Evolutionary conservation across 495 filamentous ascomycete species (phyloP), one percentile per base, ranked within the genome.

Genomic region (Aspergillus ostianus): DNA sequence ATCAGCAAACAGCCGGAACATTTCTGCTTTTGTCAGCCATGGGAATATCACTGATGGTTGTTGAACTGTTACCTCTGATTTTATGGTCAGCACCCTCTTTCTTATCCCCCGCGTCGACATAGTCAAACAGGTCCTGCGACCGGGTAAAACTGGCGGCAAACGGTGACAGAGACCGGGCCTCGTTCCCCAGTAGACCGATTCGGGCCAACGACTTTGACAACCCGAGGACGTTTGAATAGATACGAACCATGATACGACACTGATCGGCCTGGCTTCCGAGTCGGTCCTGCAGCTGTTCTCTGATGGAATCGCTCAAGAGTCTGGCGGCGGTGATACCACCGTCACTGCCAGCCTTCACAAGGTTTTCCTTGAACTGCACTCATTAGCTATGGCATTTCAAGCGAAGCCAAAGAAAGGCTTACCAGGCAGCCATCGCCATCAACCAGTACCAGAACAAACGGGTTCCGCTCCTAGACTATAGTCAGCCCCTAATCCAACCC

Each of bases 81-180:
- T 87, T 87, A 60, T 77, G 79, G 51, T 84, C 80, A 13, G 84
- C 80, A n/a, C 82, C 81, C 57, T 87, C 83, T 59, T 85, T 84
- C 32, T 80, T 77, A 60, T 84, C 77, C 12, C 84, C 85, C 18
- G 82, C 84, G 64, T 87, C 85, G 15, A 87, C 73, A 63, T 85
- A 84, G 44, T 86, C 84, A 63, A 83, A 85, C 4, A 86, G 66
- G 26, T 82, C 80, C 45, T 84, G 80, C 0, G 84, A 78, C 3
- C 83, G 77, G 20, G 78, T 87, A 63, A 90, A 88, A 32, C 79
- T 78, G 0, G 82, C 76, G n/a, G 77, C 70, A 58, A 87, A 85
- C 1, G 79, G 72, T 4, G 81, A 69, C 4, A 87, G 64, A 4
- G 82, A 83, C 15, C 81, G 75, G 47, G 80, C 77, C 51, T 84